Base-by-base conservation (phyloP, 179 eudicot genomes). In the Corrigiola litoralis region DNA sequence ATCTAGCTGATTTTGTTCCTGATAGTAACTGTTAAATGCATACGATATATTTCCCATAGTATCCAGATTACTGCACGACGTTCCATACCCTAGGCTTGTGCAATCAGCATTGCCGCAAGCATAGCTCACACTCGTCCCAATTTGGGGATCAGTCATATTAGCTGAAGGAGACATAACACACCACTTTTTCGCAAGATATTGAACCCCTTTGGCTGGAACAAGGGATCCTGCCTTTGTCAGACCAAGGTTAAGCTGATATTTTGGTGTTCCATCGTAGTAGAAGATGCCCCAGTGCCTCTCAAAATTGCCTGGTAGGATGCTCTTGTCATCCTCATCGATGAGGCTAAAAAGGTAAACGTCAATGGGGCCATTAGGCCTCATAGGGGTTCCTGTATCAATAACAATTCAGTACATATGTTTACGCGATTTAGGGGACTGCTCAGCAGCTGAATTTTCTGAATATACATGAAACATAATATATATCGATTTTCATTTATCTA, bases 11-110 rank as follows among this genome's bases (percentile, higher is more conserved):
- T 78, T 53, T 27, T 73, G 69, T 36, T 49, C 44, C 67, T 78
- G 81, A 78, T 73, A 78, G 46, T 78, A 92, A 72, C 81, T 92
- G 53, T 92, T 92, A 40, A 79, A 92, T 1, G 98, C 98, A 18
- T 85, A 92, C 5, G 98, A 89, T 16, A 87, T 68, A 50, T 92
- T 92, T 56, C 82, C 88, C 20, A 61, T 54, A 4, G 72, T 78
- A 57, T 85, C 87, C 76, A 92, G 48, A 59, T 63, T 75, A 2
- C 81, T 82, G 67, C 98, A 92, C 0, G 96, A 81, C 2, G 91
- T 79, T 56, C 80, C 81, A 36, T 83, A 82, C 21, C 98, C 98
- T 1, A 92, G 85, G 68, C 85, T 78, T 12, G 75, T 70, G 33
- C 81, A 78, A 42, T 78, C 81, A 20, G 66, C 78, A 49, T 66